These are phyloP conservation scores for Penicillium cinerascens DNA, from an alignment of 495 filamentous ascomycete genomes.

Conservation along the genomic window DNA sequence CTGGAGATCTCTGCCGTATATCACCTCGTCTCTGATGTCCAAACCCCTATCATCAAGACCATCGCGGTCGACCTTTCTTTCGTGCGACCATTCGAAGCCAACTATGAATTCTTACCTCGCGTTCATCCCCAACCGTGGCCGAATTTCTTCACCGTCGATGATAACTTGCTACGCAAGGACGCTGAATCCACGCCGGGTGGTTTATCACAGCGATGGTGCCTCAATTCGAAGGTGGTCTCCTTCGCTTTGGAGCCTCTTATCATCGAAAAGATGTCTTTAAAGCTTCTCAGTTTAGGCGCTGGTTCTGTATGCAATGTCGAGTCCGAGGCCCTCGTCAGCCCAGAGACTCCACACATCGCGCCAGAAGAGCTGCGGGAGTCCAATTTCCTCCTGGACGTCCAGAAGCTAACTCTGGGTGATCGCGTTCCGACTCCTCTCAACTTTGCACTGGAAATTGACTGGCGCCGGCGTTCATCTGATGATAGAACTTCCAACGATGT, in stretches of 20 bases:
- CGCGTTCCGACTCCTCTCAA: conserved; percentile 66
- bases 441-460: conserved; percentile 69
- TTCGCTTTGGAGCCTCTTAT: conserved; percentile 69
- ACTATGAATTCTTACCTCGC: conserved; percentile 76
- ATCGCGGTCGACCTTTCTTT: conserved; percentile 63
- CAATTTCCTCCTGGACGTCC: conserved; percentile 66
- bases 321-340: conserved; percentile 34
- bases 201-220: conserved; percentile 74
- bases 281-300: conserved; percentile 53
- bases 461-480: conserved; percentile 53
- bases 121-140: conserved; percentile 80
- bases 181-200: conserved; percentile 47
- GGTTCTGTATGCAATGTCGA: conserved; percentile 47
- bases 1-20: conserved; percentile 73
- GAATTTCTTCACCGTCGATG: conserved; percentile 65
- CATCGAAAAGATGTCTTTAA: conserved; percentile 60
- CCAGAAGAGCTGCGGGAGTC: conserved; percentile 65
- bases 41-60: conserved; percentile 78
- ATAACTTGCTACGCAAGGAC: conserved; percentile 32
- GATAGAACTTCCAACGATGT: conserved; percentile 8
- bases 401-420: conserved; percentile 76
- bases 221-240: conserved; percentile 69
- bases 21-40: conserved; percentile 71
- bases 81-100: conserved; percentile 80
- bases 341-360: conserved; percentile 38